These are phyloP conservation scores for Leucoagaricus sp. DNA, from an alignment of 1,284 basidiomycete species.

Conservation along the genomic window DNA sequence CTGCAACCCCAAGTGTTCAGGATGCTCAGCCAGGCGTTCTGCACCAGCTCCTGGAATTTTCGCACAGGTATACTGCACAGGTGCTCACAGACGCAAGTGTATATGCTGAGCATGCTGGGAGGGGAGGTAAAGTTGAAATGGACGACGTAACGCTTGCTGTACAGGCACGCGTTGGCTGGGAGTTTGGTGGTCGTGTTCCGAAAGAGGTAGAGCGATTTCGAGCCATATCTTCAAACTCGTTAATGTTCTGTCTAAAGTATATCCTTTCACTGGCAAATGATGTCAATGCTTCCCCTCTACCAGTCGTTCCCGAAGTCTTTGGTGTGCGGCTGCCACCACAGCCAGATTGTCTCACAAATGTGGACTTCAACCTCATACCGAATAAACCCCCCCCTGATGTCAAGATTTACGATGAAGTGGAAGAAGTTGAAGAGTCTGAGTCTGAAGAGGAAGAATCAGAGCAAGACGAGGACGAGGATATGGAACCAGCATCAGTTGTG, in stretches of 20 bases:
- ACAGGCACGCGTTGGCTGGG: conserved; percentile 92
- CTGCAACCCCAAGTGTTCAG: conserved; percentile 89
- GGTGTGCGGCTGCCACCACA: conserved; percentile 87
- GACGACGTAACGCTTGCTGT: conserved; percentile 93
- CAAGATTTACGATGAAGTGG: conserved; percentile 75
- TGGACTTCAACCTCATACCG: conserved; percentile 93
- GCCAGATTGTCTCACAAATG: conserved; percentile 82
- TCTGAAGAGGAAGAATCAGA: conserved; percentile 63
- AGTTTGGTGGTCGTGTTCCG: conserved; percentile 90
- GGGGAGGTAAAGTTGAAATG: conserved; percentile 79
- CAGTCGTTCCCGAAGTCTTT: conserved; percentile 93
- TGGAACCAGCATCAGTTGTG: conserved; percentile 22
- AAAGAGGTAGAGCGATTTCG: conserved; percentile 76
- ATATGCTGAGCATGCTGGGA: conserved; percentile 92
- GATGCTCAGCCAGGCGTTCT: conserved; percentile 94
- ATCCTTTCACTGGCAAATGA: conserved; percentile 87
- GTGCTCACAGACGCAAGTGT: conserved; percentile 89
- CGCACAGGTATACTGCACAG: conserved; percentile 93
- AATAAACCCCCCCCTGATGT: conserved; percentile 79
- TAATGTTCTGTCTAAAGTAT: conserved; percentile 62
- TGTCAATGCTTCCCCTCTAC: conserved; percentile 88
- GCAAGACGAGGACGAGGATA: conserved; percentile 46
- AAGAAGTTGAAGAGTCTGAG: conserved; percentile 76
- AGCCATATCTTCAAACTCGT: conserved; percentile 11
- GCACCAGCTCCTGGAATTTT: conserved; percentile 94